Evolutionary conservation across 1,139 yeast genomes (phyloP).

Genomic region (Zygosaccharomyces pseudobailii): DNA sequence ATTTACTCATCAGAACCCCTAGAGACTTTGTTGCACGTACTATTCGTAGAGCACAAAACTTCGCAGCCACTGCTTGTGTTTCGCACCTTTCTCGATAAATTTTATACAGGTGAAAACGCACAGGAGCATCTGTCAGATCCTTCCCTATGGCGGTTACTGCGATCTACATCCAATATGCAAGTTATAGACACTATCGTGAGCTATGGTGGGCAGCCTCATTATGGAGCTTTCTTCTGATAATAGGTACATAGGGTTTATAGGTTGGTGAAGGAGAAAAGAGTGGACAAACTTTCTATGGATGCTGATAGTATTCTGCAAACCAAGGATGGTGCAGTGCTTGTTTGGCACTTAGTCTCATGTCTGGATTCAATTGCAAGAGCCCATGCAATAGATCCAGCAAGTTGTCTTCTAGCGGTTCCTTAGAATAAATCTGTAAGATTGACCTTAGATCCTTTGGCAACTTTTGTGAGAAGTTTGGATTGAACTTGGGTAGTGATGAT

Average conservation of each 20-base stretch:
- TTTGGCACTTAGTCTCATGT: slow-evolving; percentile 81
- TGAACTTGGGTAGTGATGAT: slow-evolving; percentile 77
- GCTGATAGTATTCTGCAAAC: slow-evolving; percentile 67
- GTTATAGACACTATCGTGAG: slow-evolving; percentile 18
- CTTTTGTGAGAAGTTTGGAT: slow-evolving; percentile 82
- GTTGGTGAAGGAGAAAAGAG: background rate
- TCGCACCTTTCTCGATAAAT: slow-evolving; percentile 4
- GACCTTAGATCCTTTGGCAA: slow-evolving; percentile 78
- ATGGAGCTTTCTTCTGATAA: slow-evolving; percentile 7
- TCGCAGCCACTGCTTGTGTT: slow-evolving; percentile 1
- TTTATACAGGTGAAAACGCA: slow-evolving; percentile 6
- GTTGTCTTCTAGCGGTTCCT: slow-evolving; percentile 59
- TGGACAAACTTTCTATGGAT: slow-evolving; percentile 5
- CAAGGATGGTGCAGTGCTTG: slow-evolving; percentile 94
- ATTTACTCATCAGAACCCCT: slow-evolving; percentile 6
- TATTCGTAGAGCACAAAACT: slow-evolving; percentile 3
- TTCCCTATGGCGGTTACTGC: slow-evolving; percentile 20
- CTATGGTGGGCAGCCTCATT: slow-evolving; percentile 25
- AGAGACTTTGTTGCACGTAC: slow-evolving; percentile 8
- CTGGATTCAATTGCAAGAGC: slow-evolving; percentile 88
- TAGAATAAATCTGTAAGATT: slow-evolving; percentile 52
- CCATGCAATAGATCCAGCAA: slow-evolving; percentile 76
- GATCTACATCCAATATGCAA: slow-evolving; percentile 13
- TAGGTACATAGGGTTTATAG: background rate
- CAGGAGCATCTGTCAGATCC: slow-evolving; percentile 18